These are phyloP conservation scores for Akanthomyces lecanii DNA, from an alignment of 2,329 filamentous ascomycete species.

Conservation along the genomic window DNA sequence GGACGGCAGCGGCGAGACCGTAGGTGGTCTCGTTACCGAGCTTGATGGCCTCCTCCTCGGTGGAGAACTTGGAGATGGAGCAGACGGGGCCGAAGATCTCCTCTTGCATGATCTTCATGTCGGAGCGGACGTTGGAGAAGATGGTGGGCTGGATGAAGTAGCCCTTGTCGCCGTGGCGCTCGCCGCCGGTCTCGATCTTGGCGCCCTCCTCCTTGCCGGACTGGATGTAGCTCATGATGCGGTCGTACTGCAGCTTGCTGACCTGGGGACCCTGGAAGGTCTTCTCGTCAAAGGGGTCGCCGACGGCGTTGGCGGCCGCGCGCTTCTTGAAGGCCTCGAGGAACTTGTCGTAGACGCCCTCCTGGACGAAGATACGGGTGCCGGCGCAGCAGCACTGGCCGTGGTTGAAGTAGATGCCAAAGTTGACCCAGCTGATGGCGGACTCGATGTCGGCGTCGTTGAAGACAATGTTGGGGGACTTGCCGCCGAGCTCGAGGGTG, in stretches of 20 bases:
- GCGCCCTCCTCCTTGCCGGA: conserved; percentile 52
- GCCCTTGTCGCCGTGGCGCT: conserved; percentile 61
- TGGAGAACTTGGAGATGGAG: conserved; percentile 76
- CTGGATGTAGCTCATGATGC: conserved; percentile 75
- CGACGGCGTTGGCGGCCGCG: conserved; percentile 65
- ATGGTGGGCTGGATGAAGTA: conserved; percentile 87
- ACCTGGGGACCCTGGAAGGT: conserved; percentile 85
- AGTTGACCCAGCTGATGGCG: conserved; percentile 69
- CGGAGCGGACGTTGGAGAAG: conserved; percentile 69
- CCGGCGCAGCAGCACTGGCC: conserved; percentile 65
- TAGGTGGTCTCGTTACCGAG: conserved; percentile 70
- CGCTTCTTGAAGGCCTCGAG: conserved; percentile 70
- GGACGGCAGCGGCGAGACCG: conserved; percentile 73
- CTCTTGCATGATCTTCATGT: conserved; percentile 85
- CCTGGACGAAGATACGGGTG: conserved; percentile 76
- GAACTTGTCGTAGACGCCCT: conserved; percentile 79
- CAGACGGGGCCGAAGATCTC: conserved; percentile 86
- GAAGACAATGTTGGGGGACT: conserved; percentile 73
- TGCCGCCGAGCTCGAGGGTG: conserved; percentile 69
- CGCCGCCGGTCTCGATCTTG: conserved; percentile 48
- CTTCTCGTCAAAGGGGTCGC: conserved; percentile 68
- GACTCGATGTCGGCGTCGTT: conserved; percentile 69
- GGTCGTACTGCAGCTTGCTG: conserved; percentile 74
- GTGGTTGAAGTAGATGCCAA: conserved; percentile 58
- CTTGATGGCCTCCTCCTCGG: conserved; percentile 68